Evolutionary conservation across 495 filamentous ascomycete species (phyloP).

Genomic region (Penicillium mononematosum): DNA sequence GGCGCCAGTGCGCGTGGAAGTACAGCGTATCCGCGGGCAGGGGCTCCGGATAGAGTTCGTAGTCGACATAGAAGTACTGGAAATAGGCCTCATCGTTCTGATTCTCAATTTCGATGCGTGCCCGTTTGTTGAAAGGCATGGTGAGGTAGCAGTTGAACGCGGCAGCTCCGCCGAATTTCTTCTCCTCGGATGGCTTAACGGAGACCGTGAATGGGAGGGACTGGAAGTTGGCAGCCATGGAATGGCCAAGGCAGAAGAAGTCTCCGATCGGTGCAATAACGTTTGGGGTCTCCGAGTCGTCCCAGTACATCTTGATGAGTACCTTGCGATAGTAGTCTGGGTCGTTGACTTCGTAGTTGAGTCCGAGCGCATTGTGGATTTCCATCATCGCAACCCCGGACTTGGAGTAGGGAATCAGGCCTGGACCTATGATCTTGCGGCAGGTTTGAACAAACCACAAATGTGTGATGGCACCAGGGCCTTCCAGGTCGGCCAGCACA

Average conservation of each 20-base stretch:
- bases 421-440: constrained; percentile 23
- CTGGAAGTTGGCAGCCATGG: too few species aligned
- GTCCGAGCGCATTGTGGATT: constrained; percentile 22
- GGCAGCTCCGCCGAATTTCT: too few species aligned
- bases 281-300: too few species aligned
- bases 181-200: too few species aligned
- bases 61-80: constrained; percentile 30
- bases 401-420: constrained; percentile 27
- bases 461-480: background rate
- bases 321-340: constrained; percentile 31
- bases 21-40: constrained; percentile 23
- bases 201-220: too few species aligned
- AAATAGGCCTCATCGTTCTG: constrained; percentile 17
- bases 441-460: constrained; percentile 11
- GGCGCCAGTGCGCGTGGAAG: constrained; percentile 29
- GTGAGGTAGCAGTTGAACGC: too few species aligned
- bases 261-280: too few species aligned
- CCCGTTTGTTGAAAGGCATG: too few species aligned
- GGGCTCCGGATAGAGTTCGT: constrained; percentile 24
- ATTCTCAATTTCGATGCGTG: too few species aligned
- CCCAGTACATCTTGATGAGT: constrained; percentile 26
- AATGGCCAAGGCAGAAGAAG: too few species aligned
- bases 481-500: constrained; percentile 23
- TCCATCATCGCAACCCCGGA: constrained; percentile 27
- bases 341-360: constrained; percentile 26